Evolutionary conservation across 805 yeast species (phyloP).

Genomic region (Cyberlindnera xishuangbannaensis): DNA sequence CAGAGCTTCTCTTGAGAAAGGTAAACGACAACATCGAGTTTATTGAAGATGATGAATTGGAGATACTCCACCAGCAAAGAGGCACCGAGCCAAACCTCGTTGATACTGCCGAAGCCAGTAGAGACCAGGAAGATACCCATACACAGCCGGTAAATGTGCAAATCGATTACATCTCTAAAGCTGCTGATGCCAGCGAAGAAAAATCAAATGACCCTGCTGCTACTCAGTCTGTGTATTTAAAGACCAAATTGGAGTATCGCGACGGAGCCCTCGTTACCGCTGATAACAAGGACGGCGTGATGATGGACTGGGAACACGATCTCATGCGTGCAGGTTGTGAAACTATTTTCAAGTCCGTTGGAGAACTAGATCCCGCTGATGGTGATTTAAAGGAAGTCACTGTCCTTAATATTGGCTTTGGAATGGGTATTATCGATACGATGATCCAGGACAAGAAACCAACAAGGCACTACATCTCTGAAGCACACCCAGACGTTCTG

Average conservation of each 20-base stretch:
- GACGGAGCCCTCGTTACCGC: slow-evolving; percentile 68
- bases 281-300: slow-evolving; percentile 75
- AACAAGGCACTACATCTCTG: slow-evolving; percentile 77
- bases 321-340: slow-evolving; percentile 80
- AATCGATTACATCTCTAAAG: slow-evolving; percentile 7
- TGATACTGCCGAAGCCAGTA: slow-evolving; percentile 14
- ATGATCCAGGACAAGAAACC: slow-evolving; percentile 59
- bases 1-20: slow-evolving; percentile 75
- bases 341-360: slow-evolving; percentile 49
- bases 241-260: slow-evolving; percentile 60
- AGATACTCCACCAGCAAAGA: slow-evolving; percentile 16
- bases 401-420: slow-evolving; percentile 86
- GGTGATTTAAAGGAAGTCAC: slow-evolving; percentile 35
- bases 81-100: too few relatives aligned
- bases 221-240: slow-evolving; percentile 57
- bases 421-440: slow-evolving; percentile 92
- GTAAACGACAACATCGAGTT: slow-evolving; percentile 60
- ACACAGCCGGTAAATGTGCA: slow-evolving; percentile 11
- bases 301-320: slow-evolving; percentile 95
- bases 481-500: slow-evolving; percentile 92
- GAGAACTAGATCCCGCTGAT: slow-evolving; percentile 20
- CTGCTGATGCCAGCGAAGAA: slow-evolving; percentile 25
- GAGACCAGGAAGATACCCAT: slow-evolving; percentile 13
- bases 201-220: slow-evolving; percentile 50
- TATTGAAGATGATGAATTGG: slow-evolving; percentile 29